These are phyloP conservation scores for Fusarium sp. DNA, from an alignment of 2,329 filamentous ascomycete species.

Conservation along the genomic window DNA sequence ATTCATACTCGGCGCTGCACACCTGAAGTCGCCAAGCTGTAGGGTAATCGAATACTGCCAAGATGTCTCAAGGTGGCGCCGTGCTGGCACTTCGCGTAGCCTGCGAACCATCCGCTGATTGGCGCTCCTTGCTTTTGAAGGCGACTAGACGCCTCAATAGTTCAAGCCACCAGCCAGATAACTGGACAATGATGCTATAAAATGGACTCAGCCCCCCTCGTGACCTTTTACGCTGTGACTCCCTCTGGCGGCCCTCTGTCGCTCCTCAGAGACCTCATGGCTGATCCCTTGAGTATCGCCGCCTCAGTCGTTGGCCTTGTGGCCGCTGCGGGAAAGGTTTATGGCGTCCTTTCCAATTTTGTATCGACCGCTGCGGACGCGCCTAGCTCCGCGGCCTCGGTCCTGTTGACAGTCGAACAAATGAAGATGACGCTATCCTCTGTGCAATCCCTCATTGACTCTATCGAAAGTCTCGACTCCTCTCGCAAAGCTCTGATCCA, in stretches of 20 bases:
- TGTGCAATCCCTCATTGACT: slow-evolving; percentile 1
- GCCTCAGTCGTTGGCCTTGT: not conserved
- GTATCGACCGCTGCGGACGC: not conserved
- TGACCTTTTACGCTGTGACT: not conserved
- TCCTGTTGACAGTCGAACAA: not conserved
- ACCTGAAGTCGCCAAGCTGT: no score
- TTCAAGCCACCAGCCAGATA: not conserved
- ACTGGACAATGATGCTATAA: not conserved
- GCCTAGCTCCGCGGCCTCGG: not conserved
- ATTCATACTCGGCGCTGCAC: no score
- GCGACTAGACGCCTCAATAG: not conserved
- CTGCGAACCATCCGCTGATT: not conserved
- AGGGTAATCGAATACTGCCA: not conserved
- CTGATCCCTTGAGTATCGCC: slow-evolving; percentile 6
- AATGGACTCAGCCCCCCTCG: not conserved
- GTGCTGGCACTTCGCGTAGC: not conserved
- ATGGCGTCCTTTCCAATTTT: slow-evolving; percentile 1
- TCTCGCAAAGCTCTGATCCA: slow-evolving; percentile 2
- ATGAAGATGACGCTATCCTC: slow-evolving; percentile 9
- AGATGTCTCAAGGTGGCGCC: not conserved
- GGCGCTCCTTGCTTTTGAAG: not conserved
- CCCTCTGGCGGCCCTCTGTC: not conserved
- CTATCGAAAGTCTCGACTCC: not conserved
- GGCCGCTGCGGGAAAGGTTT: slow-evolving; percentile 6
- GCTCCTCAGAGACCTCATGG: not conserved